phyloP scores from a whole-genome alignment of 2,329 filamentous ascomycete genomes.

The Colletotrichum caudatum region DNA sequence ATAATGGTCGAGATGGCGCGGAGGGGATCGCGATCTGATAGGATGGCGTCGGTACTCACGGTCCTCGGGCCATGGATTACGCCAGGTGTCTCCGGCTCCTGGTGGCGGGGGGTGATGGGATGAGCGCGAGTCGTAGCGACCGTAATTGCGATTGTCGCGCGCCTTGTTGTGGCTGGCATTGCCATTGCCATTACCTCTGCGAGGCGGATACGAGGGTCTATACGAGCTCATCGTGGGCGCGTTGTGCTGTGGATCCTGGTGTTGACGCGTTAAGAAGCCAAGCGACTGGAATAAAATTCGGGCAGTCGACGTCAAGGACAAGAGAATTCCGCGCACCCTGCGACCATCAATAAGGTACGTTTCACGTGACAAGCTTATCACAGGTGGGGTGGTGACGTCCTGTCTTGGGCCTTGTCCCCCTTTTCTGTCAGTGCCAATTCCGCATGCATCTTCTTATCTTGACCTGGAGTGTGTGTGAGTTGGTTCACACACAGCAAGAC shows the following conservation, averaged over 20 bases:
- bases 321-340: conserved; percentile 32
- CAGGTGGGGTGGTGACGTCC: conserved; percentile 7
- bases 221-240: conserved; percentile 40
- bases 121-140: conserved; percentile 20
- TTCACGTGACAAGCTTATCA: conserved; percentile 21
- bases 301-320: conserved; percentile 28
- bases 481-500: not conserved
- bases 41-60: conserved; percentile 37
- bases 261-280: conserved; percentile 39
- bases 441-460: too few species aligned
- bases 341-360: conserved; percentile 20
- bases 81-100: conserved; percentile 25
- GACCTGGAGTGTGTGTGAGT: not conserved
- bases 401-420: not conserved
- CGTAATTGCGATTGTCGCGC: conserved; percentile 30
- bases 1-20: conserved; percentile 25
- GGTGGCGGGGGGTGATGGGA: conserved; percentile 26
- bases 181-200: conserved; percentile 19
- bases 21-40: conserved; percentile 30
- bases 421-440: not conserved
- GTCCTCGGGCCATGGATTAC: conserved; percentile 38
- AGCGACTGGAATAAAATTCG: conserved; percentile 25
- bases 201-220: conserved; percentile 36
- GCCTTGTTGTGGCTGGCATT: conserved; percentile 8
- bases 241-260: conserved; percentile 38